Base-by-base conservation (phyloP, 1,284 basidiomycete species). In the Bondarzewia mesenterica region DNA sequence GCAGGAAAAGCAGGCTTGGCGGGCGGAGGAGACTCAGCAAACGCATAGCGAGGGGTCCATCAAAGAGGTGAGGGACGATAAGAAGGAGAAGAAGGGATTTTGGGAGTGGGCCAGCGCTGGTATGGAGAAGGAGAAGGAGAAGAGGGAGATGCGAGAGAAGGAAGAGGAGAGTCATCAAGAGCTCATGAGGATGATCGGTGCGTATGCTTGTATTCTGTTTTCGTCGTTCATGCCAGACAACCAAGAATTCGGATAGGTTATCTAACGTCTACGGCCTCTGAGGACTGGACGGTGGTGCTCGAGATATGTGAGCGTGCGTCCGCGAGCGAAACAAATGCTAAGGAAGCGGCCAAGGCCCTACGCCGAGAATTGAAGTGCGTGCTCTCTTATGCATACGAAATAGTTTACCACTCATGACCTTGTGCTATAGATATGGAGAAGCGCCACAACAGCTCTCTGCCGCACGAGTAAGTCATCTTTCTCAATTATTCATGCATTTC, bases 231-330 rank as follows among this genome's bases (percentile, higher is more conserved):
- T 16, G 42, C 42, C 22, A 15, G 12, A 27, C 4, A 16, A 32
- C 20, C 16, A 16, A 26, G 16, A 41, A 22, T 18, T 36, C 44
- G 23, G 7, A 7, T 52, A 89, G 86, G 85, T 0, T 88, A 75
- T 57, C 69, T 87, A 14, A 85, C 85, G 4, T 84, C 84, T 0
- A 85, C 82, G 0, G 74, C 80, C 1, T 82, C 82, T 4, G 85
- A 89, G 60, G 85, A 90, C 59, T 89, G 85, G 86, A 63, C 74
- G 0, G 71, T 89, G 29, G 83, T 89, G 0, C 67, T 89, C 27
- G 86, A 89, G 48, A 80, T 90, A 16, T 88, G 85, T 55, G 86
- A 90, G 47, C 72, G 81, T 42, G 82, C 84, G 0, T 84, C 82
- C 1, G 64, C 74, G 0, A 85, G 57, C 57, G 85, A 89, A 51